Base-by-base conservation (phyloP, 202 grass and related monocot genomes). In the Cymbopogon flexuosus region DNA sequence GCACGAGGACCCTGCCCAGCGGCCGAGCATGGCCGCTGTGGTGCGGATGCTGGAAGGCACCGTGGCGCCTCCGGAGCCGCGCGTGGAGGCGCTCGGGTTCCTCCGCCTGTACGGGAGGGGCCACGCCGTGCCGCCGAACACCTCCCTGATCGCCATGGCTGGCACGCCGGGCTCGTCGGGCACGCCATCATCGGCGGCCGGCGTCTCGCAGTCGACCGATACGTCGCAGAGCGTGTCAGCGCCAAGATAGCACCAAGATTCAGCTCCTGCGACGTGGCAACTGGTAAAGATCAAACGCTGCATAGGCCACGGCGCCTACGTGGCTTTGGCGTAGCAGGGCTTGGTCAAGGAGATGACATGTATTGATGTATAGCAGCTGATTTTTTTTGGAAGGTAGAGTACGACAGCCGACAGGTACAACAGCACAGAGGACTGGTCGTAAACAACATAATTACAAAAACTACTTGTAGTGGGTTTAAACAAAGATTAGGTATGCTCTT, bases 21-120 rank as follows among this genome's bases (percentile, higher is more conserved):
- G 95, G 76, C 95, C 95, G 16, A 89, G 83, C 84, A 97, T 97
- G 90, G 57, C 76, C 5, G 57, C 81, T 5, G 86, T 93, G 54
- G 88, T 81, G 75, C 78, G 84, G 40, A 89, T 91, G 84, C 88
- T 97, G 29, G 92, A 94, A 62, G 90, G 92, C 47, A 88, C 54
- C 65, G 72, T 86, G 70, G 19, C 79, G 2, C 47, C 71, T 0
- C 83, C 70, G 79, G 86, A 93, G 68, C 95, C 95, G 8, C 73
- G 52, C 6, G 62, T 80, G 29, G 78, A 84, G 8, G 88, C 84
- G 8, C 92, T 97, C 31, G 91, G 88, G 51, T 97, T 94, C 85
- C 68, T 97, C 3, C 87, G 88, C 60, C 84, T 94, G 5, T 97
- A 97, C 49, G 92, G 95, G 22, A 83, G 81, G 30, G 86, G 79